Conservation (phyloP, 768 basidiomycete genomes). For the Kwoniella pini region DNA sequence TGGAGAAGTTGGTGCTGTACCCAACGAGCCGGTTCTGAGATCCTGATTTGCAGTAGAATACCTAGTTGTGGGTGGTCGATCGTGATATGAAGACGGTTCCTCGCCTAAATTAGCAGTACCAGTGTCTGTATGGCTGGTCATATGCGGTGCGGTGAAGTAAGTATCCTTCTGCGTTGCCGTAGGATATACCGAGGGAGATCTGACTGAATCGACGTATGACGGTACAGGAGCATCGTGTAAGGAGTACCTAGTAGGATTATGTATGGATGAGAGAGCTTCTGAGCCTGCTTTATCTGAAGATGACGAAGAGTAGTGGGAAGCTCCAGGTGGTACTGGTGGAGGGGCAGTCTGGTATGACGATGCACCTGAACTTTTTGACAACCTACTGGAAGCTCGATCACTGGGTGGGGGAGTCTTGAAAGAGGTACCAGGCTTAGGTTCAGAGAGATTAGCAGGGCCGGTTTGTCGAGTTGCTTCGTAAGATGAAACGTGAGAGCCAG, state of each 20-base stretch:
- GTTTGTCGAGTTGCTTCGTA: background rate
- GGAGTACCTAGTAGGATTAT: conserved; percentile 27
- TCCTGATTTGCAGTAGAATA: conserved; percentile 4
- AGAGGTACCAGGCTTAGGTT: background rate
- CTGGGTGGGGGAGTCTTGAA: conserved; percentile 22
- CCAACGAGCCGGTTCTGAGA: background rate
- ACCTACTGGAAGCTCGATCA: conserved; percentile 16
- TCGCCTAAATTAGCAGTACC: conserved; percentile 3
- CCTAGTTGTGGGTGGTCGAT: conserved; percentile 14
- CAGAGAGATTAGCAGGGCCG: too few species aligned
- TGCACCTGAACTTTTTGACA: conserved; percentile 18
- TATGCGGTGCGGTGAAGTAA: conserved; percentile 1
- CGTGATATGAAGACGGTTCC: conserved; percentile 6
- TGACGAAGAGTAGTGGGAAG: conserved; percentile 34
- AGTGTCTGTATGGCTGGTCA: background rate
- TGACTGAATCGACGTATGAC: background rate
- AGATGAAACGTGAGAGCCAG: background rate
- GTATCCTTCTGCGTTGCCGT: background rate
- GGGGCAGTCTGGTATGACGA: conserved; percentile 40
- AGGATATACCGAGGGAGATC: background rate
- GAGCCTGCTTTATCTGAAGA: conserved; percentile 12
- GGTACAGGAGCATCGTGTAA: conserved; percentile 37
- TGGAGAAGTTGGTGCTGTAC: conserved; percentile 1
- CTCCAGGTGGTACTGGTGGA: conserved; percentile 41
- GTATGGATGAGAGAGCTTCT: background rate